Evolutionary conservation across 164 flowering plant species (phyloP), one percentile per base, ranked within the genome.

Genomic region (Macadamia tetraphylla): DNA sequence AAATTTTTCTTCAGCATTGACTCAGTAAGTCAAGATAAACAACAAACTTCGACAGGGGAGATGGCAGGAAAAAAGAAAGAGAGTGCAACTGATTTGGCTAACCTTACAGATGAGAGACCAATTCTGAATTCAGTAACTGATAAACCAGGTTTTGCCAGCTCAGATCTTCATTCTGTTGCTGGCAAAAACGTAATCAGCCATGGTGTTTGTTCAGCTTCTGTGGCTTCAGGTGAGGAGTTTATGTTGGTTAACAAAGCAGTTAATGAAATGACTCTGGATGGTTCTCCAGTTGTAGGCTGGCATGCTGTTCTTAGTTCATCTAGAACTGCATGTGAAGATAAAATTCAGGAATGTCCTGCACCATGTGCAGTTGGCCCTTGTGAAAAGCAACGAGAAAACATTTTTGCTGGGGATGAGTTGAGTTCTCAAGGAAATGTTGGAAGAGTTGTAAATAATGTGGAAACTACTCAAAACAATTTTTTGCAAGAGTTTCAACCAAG

Each of bases 221-320:
- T 62, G 57, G 49, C 79, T 64, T 67, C 71, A 48, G 63, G 74
- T 69, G 80, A 81, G 55, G 77, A 80, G 17, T 63, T 62, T 70
- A 67, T 73, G 55, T 65, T 76, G 72, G 73, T 76, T 69, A 73
- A 57, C 61, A 64, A 70, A 53, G 70, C 44, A 71, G 49, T 63
- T 29, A 60, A 59, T 59, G 79, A 62, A 58, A 51, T 4, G 31
- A 32, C 40, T 8, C 67, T 17, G 43, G 61, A 59, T 67, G 73
- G 62, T 73, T 71, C 77, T 58, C 6, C 57, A 30, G 61, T 63
- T 70, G 23, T 57, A 29, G 74, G 31, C 71, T 61, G 48, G 15
- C 59, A 51, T 60, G 63, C 67, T 62, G 57, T 57, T 55, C 14
- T 48, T 67, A 71, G 62, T 67, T 62, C 74, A 29, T 63, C 70